These are phyloP conservation scores for Psidium friedrichsthalianum DNA, from an alignment of 345 rosid genomes.

Conservation along the genomic window DNA sequence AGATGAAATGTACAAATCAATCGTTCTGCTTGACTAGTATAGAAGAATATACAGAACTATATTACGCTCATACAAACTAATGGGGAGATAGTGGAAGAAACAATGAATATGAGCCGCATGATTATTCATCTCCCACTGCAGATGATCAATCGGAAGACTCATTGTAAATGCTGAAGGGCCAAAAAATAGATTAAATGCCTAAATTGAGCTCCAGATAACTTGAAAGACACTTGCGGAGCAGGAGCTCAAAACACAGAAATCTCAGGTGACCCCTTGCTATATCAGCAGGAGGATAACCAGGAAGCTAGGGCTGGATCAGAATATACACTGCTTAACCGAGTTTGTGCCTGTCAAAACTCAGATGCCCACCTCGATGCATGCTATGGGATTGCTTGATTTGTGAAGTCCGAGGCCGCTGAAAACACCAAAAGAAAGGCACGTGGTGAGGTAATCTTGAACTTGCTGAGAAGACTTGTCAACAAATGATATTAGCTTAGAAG, in stretches of 20 bases:
- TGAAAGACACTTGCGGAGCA: neutral
- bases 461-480: neutral
- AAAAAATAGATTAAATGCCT: neutral
- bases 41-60: neutral
- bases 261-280: neutral
- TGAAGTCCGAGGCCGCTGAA: neutral
- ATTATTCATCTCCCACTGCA: neutral
- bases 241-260: neutral
- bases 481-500: neutral
- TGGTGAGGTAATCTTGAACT: neutral
- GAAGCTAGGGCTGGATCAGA: neutral
- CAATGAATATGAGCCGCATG: neutral
- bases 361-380: neutral
- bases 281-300: neutral
- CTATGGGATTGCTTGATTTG: conserved; percentile 10
- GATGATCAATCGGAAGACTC: neutral
- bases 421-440: neutral
- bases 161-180: neutral
- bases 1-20: neutral
- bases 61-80: neutral
- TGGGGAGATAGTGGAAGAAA: neutral
- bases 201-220: neutral
- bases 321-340: neutral
- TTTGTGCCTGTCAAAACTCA: neutral
- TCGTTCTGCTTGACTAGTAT: neutral